Evolutionary conservation across 139 green algal genomes (phyloP).

Genomic region (Deuterostichococcus epilithicus): DNA sequence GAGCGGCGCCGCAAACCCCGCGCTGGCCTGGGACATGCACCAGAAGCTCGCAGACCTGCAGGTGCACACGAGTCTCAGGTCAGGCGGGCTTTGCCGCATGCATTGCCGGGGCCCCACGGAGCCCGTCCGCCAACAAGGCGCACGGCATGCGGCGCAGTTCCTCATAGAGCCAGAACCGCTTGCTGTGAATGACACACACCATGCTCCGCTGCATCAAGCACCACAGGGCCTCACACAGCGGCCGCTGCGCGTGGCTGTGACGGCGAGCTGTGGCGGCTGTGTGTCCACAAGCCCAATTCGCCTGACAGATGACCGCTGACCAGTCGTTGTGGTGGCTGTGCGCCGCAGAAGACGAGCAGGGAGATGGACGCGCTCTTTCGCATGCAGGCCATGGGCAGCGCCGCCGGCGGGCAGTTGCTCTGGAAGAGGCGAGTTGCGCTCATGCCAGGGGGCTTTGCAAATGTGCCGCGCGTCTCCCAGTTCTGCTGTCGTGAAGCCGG

Average conservation of each 20-base stretch:
- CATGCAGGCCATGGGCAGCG: conserved; percentile 72
- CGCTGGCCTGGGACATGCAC: background rate
- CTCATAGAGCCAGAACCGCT: background rate
- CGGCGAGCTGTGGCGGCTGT: no score
- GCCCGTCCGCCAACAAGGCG: no score
- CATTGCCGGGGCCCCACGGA: no score
- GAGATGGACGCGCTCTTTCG: conserved; percentile 80
- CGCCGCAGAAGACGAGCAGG: conserved; percentile 50
- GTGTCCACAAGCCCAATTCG: no score
- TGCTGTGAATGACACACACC: background rate
- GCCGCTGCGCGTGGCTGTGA: no score
- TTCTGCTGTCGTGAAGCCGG: no score
- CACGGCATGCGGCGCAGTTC: no score
- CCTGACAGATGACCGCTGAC: background rate
- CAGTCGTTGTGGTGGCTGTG: background rate
- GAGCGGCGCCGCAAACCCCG: background rate
- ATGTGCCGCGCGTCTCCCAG: no score
- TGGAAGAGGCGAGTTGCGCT: conserved; percentile 70
- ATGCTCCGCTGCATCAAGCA: no score
- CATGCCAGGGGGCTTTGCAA: no score
- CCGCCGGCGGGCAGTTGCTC: conserved; percentile 50
- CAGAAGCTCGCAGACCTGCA: background rate
- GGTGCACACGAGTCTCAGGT: background rate
- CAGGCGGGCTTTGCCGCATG: no score
- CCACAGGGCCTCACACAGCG: no score